Percentiles rank a stretch among this genome's conserved stretches.
Conservation (phyloP, 768 basidiomycete species). For the Coprinopsis cinerea region DNA sequence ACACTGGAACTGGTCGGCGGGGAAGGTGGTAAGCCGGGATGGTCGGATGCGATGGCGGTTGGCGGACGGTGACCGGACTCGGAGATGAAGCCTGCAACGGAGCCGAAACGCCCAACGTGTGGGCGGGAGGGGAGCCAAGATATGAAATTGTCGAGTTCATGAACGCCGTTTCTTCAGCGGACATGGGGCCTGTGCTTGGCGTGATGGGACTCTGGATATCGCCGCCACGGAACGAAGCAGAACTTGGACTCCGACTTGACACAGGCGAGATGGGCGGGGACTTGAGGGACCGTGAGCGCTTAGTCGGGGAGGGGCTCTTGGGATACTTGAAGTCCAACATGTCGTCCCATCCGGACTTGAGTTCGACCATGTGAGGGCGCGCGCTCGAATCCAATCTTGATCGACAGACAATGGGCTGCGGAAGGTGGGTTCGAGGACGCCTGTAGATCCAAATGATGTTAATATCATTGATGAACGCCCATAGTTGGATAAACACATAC, state of each 20-base stretch:
- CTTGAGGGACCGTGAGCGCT: slow-evolving; percentile 15
- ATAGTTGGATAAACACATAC: too few species aligned
- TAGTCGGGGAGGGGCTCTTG: slow-evolving; percentile 14
- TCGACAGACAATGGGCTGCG: slow-evolving; percentile 12
- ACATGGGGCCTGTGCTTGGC: background rate
- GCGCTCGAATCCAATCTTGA: slow-evolving; percentile 16
- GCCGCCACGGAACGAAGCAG: slow-evolving; percentile 10
- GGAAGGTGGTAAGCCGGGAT: slow-evolving; percentile 10
- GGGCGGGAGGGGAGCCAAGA: slow-evolving; percentile 38
- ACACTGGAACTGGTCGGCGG: slow-evolving; percentile 7
- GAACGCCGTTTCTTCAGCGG: slow-evolving; percentile 34
- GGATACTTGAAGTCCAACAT: slow-evolving; percentile 31
- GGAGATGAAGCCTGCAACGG: background rate
- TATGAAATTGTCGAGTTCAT: slow-evolving; percentile 39
- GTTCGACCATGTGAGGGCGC: slow-evolving; percentile 26
- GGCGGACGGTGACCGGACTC: slow-evolving; percentile 12
- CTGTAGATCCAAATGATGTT: too few species aligned
- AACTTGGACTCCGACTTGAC: slow-evolving; percentile 23
- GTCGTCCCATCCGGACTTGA: slow-evolving; percentile 49
- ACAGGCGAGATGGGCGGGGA: slow-evolving; percentile 15
- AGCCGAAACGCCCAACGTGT: slow-evolving; percentile 26
- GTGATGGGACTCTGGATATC: background rate
- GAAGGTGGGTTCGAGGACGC: background rate
- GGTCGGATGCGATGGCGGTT: too few species aligned
- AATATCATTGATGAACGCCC: too few species aligned